Base-by-base conservation (phyloP, 2,329 filamentous ascomycete species). In the Stagonosporopsis cucurbitacearum region DNA sequence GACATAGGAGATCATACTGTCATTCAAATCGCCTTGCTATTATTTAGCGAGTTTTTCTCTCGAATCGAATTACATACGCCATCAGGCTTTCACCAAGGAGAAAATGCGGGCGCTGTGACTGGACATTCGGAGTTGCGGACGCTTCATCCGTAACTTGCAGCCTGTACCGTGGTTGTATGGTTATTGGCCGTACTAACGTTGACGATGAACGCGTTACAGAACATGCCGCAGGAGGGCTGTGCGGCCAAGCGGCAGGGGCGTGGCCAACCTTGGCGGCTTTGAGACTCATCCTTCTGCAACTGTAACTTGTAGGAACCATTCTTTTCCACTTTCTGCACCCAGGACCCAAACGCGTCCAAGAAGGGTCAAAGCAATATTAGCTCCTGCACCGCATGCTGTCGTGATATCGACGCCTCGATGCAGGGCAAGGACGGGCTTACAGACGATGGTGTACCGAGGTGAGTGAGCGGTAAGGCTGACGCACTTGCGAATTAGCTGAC, bases 391-490 rank as follows among this genome's bases (percentile, higher is more conserved):
- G 43, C 36, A 47, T 43, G 43, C 42, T 44, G 43, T 48, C 26
- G 47, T 57, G 39, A 45, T 20, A 25, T 3, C 5, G 25, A 42
- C 49, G 54, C 26, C 54, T 57, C 54, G 28, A 57, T 57, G 54
- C 50, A 57, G 45, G 54, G 44, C 35, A 50, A 15, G 44, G 17
- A 26, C 30, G 26, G 39, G 49, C 39, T 50, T 42, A 57, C 32
- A 45, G 49, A 57, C 54, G 35, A 68, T 68, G 67, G 67, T 67
- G 35, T 67, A 69, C 54, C 59, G 66, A 35, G 59, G 59, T 50
- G 54, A 57, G 56, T 44, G 25, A 22, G 23, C 45, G 26, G 33
- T 40, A 45, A 28, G 42, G 42, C 42, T 45, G 42, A 33, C 26
- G 42, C 42, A 33, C 28, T 13, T 22, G 36, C 30, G 40, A 45